Conservation (phyloP, 2,329 filamentous ascomycete genomes). For the Anisogramma anomala region DNA sequence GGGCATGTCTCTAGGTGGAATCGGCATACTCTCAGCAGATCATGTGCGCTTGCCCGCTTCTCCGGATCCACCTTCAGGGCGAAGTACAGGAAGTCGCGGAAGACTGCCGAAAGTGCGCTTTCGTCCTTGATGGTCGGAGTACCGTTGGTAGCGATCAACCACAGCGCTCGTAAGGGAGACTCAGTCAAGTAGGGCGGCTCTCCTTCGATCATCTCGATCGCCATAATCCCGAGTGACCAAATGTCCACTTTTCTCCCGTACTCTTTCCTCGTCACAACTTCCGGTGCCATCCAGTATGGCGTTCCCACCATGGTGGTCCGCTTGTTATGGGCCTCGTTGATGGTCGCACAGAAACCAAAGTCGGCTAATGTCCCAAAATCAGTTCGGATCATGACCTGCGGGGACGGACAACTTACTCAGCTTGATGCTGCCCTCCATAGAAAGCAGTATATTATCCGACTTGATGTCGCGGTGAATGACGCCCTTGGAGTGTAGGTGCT, state of each 20-base stretch:
- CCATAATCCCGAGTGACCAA: constrained; percentile 98
- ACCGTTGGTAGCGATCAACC: constrained; percentile 92
- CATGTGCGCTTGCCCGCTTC: constrained; percentile 89
- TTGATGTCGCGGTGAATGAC: constrained; percentile 99
- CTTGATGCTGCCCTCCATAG: constrained; percentile 92
- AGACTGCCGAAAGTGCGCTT: constrained; percentile 65
- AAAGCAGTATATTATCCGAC: constrained; percentile 93
- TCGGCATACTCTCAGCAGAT: constrained; percentile 65
- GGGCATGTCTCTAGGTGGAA: constrained; percentile 21
- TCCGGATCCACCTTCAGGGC: constrained; percentile 95
- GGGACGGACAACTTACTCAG: constrained; percentile 55
- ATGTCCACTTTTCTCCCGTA: constrained; percentile 98
- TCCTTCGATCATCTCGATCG: constrained; percentile 99
- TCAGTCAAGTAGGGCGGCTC: constrained; percentile 96
- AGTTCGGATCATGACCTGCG: neutral
- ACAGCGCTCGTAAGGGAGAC: constrained; percentile 81
- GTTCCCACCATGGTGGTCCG: constrained; percentile 98
- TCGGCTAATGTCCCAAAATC: constrained; percentile 49
- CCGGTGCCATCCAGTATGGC: constrained; percentile 99
- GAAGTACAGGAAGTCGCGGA: constrained; percentile 85
- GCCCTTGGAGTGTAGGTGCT: constrained; percentile 93
- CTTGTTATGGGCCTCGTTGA: constrained; percentile 94
- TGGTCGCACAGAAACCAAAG: constrained; percentile 97
- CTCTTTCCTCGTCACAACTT: constrained; percentile 93
- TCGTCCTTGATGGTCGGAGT: constrained; percentile 94